Evolutionary conservation across 768 basidiomycete genomes (phyloP).

Genomic region (Mycena rosella): DNA sequence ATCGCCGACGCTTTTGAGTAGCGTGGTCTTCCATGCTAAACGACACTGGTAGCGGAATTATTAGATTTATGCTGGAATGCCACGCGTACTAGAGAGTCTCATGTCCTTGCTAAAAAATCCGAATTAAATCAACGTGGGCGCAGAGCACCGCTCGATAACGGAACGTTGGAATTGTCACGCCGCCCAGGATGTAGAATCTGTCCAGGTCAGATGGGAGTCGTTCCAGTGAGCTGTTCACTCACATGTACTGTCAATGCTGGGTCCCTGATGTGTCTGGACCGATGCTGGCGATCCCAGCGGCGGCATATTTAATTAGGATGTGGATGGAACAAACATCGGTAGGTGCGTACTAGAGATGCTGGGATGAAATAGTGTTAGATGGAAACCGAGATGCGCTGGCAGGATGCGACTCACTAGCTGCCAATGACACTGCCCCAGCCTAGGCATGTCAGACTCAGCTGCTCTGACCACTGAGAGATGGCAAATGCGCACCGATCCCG

Average conservation of each 20-base stretch:
- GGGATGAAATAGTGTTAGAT: neutral
- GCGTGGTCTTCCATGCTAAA: conserved; percentile 34
- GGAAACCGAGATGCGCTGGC: neutral
- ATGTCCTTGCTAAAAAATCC: conserved; percentile 35
- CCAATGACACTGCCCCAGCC: conserved; percentile 38
- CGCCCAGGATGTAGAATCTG: conserved; percentile 40
- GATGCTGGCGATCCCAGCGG: conserved; percentile 36
- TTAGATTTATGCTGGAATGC: too few species aligned
- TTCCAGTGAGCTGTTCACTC: neutral
- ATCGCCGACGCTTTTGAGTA: conserved; percentile 39
- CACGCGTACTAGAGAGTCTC: conserved; percentile 38
- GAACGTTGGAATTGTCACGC: conserved; percentile 33
- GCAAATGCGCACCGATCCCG: conserved; percentile 21
- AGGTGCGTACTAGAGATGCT: conserved; percentile 29
- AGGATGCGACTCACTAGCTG: conserved; percentile 25
- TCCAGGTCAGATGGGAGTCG: neutral
- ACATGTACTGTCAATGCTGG: conserved; percentile 36
- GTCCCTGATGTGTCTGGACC: conserved; percentile 28
- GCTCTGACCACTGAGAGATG: neutral
- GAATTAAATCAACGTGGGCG: conserved; percentile 18
- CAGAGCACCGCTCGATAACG: too few species aligned
- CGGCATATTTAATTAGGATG: neutral
- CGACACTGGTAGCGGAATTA: too few species aligned
- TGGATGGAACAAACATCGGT: too few species aligned
- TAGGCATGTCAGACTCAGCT: neutral